phyloP scores from a whole-genome alignment of 208 protist genomes.

The Vickermania ingenoplastis region DNA sequence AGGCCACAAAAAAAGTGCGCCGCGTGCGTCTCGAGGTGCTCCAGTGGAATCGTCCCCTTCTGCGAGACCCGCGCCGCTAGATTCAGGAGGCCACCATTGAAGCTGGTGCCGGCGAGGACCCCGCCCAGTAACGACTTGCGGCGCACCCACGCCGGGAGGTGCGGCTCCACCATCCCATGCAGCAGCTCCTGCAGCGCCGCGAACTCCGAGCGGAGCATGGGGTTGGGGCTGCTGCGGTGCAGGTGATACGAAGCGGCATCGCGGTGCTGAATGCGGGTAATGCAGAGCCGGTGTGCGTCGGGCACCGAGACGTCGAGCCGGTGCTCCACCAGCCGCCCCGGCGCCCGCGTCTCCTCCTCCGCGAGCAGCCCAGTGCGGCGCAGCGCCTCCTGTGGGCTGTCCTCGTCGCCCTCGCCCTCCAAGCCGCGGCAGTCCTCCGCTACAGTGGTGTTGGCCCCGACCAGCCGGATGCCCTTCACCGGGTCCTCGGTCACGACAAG shows the following conservation, averaged over 20 bases:
- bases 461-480: constrained; percentile 27
- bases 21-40: constrained; percentile 62
- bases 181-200: constrained; percentile 24
- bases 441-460: constrained; percentile 27
- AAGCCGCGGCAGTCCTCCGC: constrained; percentile 26
- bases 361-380: neutral
- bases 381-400: neutral
- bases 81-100: constrained; percentile 71
- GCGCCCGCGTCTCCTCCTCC: neutral
- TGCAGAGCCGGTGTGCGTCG: constrained; percentile 41
- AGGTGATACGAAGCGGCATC: constrained; percentile 12
- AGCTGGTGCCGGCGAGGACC: constrained; percentile 49
- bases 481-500: constrained; percentile 51
- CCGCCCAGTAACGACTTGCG: constrained; percentile 52
- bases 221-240: constrained; percentile 60
- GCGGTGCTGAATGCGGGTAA: constrained; percentile 52
- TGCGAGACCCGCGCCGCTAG: constrained; percentile 68
- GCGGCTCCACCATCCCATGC: constrained; percentile 19
- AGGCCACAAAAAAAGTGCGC: constrained; percentile 71
- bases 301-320: constrained; percentile 35
- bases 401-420: neutral
- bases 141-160: constrained; percentile 48
- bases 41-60: constrained; percentile 36
- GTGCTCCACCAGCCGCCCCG: constrained; percentile 20
- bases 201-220: constrained; percentile 56